These are phyloP conservation scores for Sporothrix pseudoabietina DNA, from an alignment of 2,329 filamentous ascomycete genomes.

Conservation along the genomic window DNA sequence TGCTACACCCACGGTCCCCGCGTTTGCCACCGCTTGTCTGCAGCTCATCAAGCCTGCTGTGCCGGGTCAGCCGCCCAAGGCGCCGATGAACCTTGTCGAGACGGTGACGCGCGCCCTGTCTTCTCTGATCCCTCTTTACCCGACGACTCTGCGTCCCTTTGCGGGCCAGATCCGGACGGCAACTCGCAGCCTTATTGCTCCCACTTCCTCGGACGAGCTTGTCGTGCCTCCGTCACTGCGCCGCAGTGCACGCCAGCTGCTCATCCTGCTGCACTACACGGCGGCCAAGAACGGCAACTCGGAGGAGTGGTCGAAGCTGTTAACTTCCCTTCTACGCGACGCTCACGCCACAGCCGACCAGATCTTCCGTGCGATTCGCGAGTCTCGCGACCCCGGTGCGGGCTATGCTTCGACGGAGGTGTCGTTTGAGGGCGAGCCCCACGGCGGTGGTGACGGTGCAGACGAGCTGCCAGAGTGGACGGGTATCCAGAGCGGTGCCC, in stretches of 20 bases:
- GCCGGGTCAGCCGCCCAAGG: slow-evolving; percentile 45
- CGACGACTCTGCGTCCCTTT: slow-evolving; percentile 79
- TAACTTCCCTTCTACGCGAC: slow-evolving; percentile 63
- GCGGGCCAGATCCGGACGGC: slow-evolving; percentile 67
- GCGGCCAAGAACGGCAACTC: slow-evolving; percentile 75
- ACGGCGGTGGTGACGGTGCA: slow-evolving; percentile 49
- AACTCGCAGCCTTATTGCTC: slow-evolving; percentile 62
- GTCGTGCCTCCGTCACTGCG: slow-evolving; percentile 57
- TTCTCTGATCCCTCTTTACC: slow-evolving; percentile 74
- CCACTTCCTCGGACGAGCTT: slow-evolving; percentile 57
- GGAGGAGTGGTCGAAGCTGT: slow-evolving; percentile 75
- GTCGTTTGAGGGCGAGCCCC: slow-evolving; percentile 51
- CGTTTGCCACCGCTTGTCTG: slow-evolving; percentile 73
- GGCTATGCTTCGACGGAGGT: slow-evolving; percentile 49
- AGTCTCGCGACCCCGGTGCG: slow-evolving; percentile 75
- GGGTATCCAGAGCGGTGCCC: slow-evolving; percentile 71
- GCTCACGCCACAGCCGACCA: slow-evolving; percentile 73
- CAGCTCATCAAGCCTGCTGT: slow-evolving; percentile 59
- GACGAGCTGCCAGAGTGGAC: slow-evolving; percentile 69
- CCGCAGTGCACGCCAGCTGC: slow-evolving; percentile 63
- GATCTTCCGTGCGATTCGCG: slow-evolving; percentile 75
- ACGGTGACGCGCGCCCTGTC: slow-evolving; percentile 71
- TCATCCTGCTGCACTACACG: slow-evolving; percentile 74
- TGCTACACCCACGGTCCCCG: slow-evolving; percentile 76
- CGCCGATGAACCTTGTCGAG: slow-evolving; percentile 59